Conservation (phyloP, 306 rosid genomes). For the Fragaria iinumae region DNA sequence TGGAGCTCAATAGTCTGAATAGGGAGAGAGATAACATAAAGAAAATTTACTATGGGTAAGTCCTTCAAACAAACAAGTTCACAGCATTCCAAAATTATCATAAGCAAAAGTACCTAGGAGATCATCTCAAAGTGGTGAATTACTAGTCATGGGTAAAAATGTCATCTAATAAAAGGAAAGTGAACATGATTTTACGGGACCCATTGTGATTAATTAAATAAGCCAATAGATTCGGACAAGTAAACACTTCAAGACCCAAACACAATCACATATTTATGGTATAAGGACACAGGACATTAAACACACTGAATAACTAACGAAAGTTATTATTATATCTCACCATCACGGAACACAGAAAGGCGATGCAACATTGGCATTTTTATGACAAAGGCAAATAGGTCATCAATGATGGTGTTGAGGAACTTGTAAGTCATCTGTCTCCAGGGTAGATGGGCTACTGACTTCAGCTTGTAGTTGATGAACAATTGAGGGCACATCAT, state of each 20-base stretch:
- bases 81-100: not conserved
- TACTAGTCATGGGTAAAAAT: not conserved
- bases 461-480: slow-evolving; percentile 95
- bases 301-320: not conserved
- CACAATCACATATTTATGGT: not conserved
- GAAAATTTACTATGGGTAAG: not conserved
- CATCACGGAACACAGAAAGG: slow-evolving; percentile 97
- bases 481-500: slow-evolving; percentile 99
- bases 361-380: slow-evolving; percentile 97
- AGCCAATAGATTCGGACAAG: not conserved
- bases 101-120: not conserved
- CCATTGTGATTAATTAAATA: not conserved
- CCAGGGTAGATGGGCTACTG: slow-evolving; percentile 99
- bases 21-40: not conserved
- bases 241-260: not conserved
- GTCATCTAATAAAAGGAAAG: no score
- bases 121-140: not conserved
- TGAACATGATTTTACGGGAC: not conserved
- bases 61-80: not conserved
- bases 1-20: not conserved
- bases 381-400: slow-evolving; percentile 95
- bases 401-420: slow-evolving; percentile 96
- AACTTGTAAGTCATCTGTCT: slow-evolving; percentile 99
- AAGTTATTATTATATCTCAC: slow-evolving; percentile 39
- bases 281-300: no score